Percentiles rank a stretch among this genome's conserved stretches.
Evolutionary conservation across 345 rosid species (phyloP).

Genomic region (Populus pruinosa): DNA sequence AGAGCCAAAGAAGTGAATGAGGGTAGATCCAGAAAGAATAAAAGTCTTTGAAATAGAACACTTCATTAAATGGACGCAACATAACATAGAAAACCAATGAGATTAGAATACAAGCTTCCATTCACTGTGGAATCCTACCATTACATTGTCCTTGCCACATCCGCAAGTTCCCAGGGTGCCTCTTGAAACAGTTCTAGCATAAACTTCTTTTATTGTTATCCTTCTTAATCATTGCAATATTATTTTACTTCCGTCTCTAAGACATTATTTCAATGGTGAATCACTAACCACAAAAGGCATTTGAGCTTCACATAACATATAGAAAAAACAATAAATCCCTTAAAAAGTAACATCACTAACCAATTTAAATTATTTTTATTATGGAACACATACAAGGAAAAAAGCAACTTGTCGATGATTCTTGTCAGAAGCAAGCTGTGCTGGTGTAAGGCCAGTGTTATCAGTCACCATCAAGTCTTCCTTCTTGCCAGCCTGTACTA

Average conservation of each 20-base stretch:
- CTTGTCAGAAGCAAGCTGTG: slow-evolving; percentile 97
- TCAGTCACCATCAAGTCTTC: slow-evolving; percentile 89
- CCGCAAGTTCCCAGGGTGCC: neutral
- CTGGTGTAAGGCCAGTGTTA: slow-evolving; percentile 92
- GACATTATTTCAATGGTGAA: neutral
- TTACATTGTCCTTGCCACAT: neutral
- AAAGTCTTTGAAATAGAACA: neutral
- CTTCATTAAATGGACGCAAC: slow-evolving; percentile 1
- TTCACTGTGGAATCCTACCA: neutral
- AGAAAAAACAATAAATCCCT: neutral
- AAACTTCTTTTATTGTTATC: neutral
- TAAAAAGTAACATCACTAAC: slow-evolving; percentile 23
- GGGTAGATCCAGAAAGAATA: neutral
- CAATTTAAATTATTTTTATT: slow-evolving; percentile 28
- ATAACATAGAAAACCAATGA: neutral
- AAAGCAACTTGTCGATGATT: slow-evolving; percentile 97
- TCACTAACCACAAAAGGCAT: neutral
- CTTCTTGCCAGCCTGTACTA: slow-evolving; percentile 97
- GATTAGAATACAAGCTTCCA: neutral
- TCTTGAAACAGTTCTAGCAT: neutral
- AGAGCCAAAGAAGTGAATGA: neutral
- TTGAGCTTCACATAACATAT: slow-evolving; percentile 1
- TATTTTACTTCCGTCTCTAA: neutral
- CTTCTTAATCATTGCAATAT: too few relatives aligned
- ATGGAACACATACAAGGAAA: slow-evolving; percentile 87